Evolutionary conservation across 768 basidiomycete species (phyloP).

Genomic region (Floccularia luteovirens): DNA sequence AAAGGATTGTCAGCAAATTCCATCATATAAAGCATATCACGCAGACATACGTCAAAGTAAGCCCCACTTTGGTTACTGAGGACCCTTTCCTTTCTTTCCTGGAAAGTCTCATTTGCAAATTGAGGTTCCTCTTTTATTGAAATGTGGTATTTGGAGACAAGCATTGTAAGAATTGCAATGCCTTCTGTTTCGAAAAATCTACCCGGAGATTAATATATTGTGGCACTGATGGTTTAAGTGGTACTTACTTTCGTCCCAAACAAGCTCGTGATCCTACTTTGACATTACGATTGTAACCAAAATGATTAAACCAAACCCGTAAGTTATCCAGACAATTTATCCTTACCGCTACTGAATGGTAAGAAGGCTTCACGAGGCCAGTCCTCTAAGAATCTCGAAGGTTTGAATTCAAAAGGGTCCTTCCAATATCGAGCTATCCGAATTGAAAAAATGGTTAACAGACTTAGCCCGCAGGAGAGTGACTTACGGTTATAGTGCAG

Average conservation of each 20-base stretch:
- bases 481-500: conserved; percentile 45
- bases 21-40: background rate
- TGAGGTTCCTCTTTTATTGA: conserved; percentile 32
- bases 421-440: conserved; percentile 51
- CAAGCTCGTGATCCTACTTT: conserved; percentile 26
- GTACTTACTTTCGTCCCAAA: conserved; percentile 21
- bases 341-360: conserved; percentile 32
- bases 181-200: conserved; percentile 34
- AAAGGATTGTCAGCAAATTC: background rate
- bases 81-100: conserved; percentile 26
- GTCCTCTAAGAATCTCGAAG: conserved; percentile 31
- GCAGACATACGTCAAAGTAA: background rate
- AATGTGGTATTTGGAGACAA: conserved; percentile 29
- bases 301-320: background rate
- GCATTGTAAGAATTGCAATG: conserved; percentile 31
- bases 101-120: conserved; percentile 29
- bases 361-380: conserved; percentile 41
- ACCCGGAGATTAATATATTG: conserved; percentile 5
- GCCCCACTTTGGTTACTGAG: conserved; percentile 7
- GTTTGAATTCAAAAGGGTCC: conserved; percentile 38
- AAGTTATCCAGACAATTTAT: too few relatives aligned
- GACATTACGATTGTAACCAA: background rate
- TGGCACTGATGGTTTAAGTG: conserved; percentile 9
- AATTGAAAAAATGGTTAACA: background rate
- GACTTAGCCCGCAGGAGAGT: background rate